Conservation (phyloP, 164 flowering plant species). For the Platanus orientalis region DNA sequence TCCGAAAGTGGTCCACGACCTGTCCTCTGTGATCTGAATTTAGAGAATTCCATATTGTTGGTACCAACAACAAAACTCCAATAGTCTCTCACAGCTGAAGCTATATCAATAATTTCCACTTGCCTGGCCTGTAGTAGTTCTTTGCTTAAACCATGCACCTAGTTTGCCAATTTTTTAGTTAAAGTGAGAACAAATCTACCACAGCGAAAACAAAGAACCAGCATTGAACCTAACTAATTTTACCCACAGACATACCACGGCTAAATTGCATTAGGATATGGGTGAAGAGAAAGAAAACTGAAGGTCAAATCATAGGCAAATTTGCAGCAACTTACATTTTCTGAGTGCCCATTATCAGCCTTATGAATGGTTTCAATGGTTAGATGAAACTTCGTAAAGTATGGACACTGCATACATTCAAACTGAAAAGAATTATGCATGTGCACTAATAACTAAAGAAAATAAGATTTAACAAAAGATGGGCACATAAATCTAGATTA, state of each 20-base stretch:
- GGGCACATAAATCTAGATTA: neutral
- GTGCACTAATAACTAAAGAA: neutral
- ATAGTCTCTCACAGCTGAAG: slow-evolving; percentile 46
- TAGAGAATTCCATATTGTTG: slow-evolving; percentile 40
- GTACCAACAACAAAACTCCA: slow-evolving; percentile 59
- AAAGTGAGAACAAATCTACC: neutral
- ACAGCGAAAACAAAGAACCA: neutral
- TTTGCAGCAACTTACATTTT: slow-evolving; percentile 49
- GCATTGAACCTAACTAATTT: neutral
- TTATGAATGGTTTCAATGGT: slow-evolving; percentile 58
- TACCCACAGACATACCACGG: neutral
- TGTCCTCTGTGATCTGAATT: slow-evolving; percentile 48
- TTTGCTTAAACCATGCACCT: slow-evolving; percentile 61
- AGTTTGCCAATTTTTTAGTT: slow-evolving; percentile 4
- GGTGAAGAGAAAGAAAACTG: neutral
- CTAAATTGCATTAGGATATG: no score
- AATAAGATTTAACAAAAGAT: neutral
- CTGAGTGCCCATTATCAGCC: slow-evolving; percentile 57
- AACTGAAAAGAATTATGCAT: neutral
- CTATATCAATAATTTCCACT: slow-evolving; percentile 59
- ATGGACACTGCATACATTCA: slow-evolving; percentile 51
- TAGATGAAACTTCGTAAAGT: slow-evolving; percentile 45
- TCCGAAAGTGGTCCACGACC: slow-evolving; percentile 61
- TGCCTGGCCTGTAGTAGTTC: slow-evolving; percentile 49
- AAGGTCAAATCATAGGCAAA: neutral